These are phyloP conservation scores for Fraxinus sp. DNA, from an alignment of 305 asterid species.

Conservation along the genomic window DNA sequence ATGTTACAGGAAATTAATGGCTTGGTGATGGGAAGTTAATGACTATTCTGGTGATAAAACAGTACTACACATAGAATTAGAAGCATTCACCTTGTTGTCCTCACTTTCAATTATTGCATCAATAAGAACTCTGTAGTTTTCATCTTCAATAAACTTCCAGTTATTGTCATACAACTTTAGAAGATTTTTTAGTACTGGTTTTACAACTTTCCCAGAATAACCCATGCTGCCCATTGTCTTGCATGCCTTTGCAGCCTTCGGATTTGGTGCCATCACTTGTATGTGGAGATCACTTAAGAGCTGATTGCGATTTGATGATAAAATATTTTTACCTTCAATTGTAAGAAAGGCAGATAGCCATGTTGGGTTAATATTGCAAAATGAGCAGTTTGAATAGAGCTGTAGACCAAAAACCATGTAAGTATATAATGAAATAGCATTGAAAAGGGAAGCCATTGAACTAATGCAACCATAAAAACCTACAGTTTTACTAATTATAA, in stretches of 20 bases:
- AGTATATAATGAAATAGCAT: neutral
- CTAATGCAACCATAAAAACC: neutral
- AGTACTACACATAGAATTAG: neutral
- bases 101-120: constrained; percentile 49
- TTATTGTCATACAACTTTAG: constrained; percentile 38
- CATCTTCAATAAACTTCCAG: constrained; percentile 60
- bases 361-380: neutral
- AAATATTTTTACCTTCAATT: constrained; percentile 6
- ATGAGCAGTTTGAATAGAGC: neutral
- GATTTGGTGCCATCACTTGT: constrained; percentile 26
- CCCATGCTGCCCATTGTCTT: constrained; percentile 51
- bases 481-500: neutral
- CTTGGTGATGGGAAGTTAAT: neutral
- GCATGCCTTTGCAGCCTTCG: constrained; percentile 34
- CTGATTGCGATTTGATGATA: neutral
- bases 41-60: neutral
- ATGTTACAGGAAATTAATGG: neutral
- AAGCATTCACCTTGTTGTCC: constrained; percentile 43
- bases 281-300: constrained; percentile 7
- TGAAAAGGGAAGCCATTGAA: neutral
- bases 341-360: neutral
- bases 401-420: neutral
- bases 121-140: constrained; percentile 47
- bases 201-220: constrained; percentile 29
- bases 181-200: constrained; percentile 46